phyloP scores from a whole-genome alignment of 345 rosid genomes.

The Anacardium occidentale region DNA sequence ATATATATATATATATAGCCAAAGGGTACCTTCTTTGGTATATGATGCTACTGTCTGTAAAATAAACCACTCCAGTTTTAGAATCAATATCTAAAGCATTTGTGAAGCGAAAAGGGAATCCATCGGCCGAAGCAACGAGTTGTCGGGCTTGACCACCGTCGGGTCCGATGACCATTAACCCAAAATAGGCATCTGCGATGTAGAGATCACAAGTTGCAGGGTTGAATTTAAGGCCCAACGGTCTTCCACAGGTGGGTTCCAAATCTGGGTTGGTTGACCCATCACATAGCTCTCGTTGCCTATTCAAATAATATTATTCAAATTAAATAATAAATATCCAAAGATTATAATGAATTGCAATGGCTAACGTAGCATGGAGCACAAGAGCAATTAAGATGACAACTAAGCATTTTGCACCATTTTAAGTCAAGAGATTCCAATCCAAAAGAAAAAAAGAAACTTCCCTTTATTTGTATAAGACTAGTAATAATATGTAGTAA shows the following conservation, averaged over 20 bases:
- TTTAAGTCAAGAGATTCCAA: no score
- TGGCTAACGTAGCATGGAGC: no score
- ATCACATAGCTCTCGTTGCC: slow-evolving; percentile 40
- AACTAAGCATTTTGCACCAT: no score
- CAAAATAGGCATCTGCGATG: slow-evolving; percentile 60
- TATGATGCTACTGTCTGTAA: slow-evolving; percentile 45
- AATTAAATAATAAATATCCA: neutral
- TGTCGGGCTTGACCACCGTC: slow-evolving; percentile 39
- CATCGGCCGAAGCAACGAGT: slow-evolving; percentile 33
- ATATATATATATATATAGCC: no score
- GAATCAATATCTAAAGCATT: slow-evolving; percentile 50
- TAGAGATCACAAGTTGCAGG: slow-evolving; percentile 45
- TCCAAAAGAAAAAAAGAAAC: no score
- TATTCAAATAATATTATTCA: slow-evolving; percentile 1
- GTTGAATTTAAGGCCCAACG: slow-evolving; percentile 50
- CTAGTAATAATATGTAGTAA: no score
- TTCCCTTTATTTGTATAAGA: no score
- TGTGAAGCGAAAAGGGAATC: slow-evolving; percentile 38
- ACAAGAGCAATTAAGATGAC: no score
- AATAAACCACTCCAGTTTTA: slow-evolving; percentile 39
- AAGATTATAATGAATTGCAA: no score
- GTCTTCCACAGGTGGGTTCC: slow-evolving; percentile 54
- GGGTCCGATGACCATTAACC: slow-evolving; percentile 43
- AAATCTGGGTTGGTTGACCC: slow-evolving; percentile 28
- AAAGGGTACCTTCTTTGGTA: slow-evolving; percentile 43